Conservation (phyloP, 371 early-diverging fungal species). For the Actinomortierella wolfii region DNA sequence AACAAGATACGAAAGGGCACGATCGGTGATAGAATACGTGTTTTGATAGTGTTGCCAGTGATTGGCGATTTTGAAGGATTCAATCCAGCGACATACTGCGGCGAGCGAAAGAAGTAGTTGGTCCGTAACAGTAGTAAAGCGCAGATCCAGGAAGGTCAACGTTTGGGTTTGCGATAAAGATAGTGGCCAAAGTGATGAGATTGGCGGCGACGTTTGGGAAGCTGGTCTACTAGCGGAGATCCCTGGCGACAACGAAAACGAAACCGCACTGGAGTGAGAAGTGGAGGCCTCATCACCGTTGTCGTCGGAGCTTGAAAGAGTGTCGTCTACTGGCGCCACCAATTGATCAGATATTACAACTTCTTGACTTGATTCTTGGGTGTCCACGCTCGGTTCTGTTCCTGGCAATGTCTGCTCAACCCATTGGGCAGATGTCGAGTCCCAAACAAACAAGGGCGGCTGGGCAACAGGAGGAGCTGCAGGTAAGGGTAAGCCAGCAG, state of each 20-base stretch:
- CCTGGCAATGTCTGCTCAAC: too few relatives aligned
- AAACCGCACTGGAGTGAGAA: not conserved
- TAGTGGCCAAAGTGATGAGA: slow-evolving; percentile 28
- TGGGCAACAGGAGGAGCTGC: too few relatives aligned
- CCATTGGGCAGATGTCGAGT: too few relatives aligned
- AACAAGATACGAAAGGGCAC: slow-evolving; percentile 25
- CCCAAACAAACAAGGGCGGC: too few relatives aligned
- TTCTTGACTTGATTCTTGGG: too few relatives aligned
- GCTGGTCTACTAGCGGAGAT: not conserved
- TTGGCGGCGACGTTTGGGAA: slow-evolving; percentile 6
- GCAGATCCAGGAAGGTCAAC: slow-evolving; percentile 36
- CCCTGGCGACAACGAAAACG: slow-evolving; percentile 2
- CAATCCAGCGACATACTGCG: slow-evolving; percentile 25
- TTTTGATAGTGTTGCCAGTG: slow-evolving; percentile 38
- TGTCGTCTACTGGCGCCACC: too few relatives aligned
- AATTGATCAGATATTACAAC: too few relatives aligned
- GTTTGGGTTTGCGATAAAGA: slow-evolving; percentile 36
- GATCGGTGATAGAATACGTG: slow-evolving; percentile 39
- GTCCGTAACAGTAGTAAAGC: slow-evolving; percentile 28
- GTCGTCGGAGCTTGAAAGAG: not conserved
- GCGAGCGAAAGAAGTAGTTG: slow-evolving; percentile 20
- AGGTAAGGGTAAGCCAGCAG: too few relatives aligned
- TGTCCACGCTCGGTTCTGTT: too few relatives aligned
- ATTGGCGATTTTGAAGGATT: slow-evolving; percentile 32
- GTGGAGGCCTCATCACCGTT: not conserved